These are phyloP conservation scores for Mycena crocata DNA, from an alignment of 768 basidiomycete species.

Conservation along the genomic window DNA sequence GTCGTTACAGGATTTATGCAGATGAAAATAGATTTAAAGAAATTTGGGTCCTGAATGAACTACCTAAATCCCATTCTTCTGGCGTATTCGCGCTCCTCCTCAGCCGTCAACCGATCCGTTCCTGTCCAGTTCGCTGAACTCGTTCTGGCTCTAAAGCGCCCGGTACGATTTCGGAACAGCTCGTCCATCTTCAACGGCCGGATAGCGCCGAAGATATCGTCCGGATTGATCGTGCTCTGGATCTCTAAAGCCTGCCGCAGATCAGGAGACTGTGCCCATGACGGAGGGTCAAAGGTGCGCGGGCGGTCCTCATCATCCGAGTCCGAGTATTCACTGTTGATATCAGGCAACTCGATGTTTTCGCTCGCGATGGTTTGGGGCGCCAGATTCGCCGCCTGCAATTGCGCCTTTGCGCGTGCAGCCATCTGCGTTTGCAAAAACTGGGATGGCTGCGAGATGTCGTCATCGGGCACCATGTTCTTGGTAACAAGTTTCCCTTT, in stretches of 20 bases:
- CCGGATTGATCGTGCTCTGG: constrained; percentile 90
- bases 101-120: constrained; percentile 85
- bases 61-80: constrained; percentile 88
- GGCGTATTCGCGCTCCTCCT: constrained; percentile 90
- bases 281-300: constrained; percentile 78
- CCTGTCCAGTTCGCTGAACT: constrained; percentile 97
- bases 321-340: constrained; percentile 96
- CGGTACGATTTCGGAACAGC: constrained; percentile 83
- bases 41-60: constrained; percentile 4
- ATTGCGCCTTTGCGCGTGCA: constrained; percentile 75
- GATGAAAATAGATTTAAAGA: constrained; percentile 14
- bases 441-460: constrained; percentile 70
- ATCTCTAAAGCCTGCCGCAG: constrained; percentile 80
- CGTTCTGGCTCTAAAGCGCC: constrained; percentile 87
- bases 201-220: constrained; percentile 93
- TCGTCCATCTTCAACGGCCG: constrained; percentile 92
- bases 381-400: constrained; percentile 66
- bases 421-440: constrained; percentile 76
- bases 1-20: constrained; percentile 3
- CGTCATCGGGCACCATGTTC: constrained; percentile 57
- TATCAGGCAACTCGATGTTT: constrained; percentile 92
- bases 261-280: constrained; percentile 94
- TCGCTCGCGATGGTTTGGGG: constrained; percentile 71
- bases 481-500: constrained; percentile 60
- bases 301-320: constrained; percentile 91